phyloP scores from a whole-genome alignment of 202 grass and related monocot genomes.

The Carex arenaria region DNA sequence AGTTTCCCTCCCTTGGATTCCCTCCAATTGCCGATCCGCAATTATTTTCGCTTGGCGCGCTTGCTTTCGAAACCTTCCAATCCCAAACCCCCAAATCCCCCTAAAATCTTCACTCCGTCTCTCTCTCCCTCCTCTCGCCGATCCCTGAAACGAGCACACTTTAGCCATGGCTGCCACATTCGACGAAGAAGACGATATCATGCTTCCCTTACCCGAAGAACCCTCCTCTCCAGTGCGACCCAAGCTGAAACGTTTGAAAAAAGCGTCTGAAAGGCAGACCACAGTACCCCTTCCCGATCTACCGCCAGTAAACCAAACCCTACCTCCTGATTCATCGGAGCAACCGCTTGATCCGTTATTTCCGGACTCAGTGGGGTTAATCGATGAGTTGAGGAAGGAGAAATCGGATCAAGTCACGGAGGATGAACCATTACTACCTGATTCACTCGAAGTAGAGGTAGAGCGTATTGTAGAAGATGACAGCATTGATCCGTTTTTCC shows the following conservation, averaged over 20 bases:
- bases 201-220: constrained; percentile 20
- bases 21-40: not conserved
- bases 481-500: constrained; percentile 51
- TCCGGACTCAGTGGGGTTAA: constrained; percentile 13
- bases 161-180: constrained; percentile 44
- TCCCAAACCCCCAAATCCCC: constrained; percentile 5
- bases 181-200: constrained; percentile 51
- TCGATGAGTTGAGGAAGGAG: constrained; percentile 27
- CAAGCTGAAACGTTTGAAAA: constrained; percentile 56
- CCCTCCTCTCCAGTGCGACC: constrained; percentile 36
- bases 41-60: not conserved
- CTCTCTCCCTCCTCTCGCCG: not conserved
- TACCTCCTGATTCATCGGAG: constrained; percentile 2
- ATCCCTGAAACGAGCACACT: not conserved
- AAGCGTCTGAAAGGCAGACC: not conserved
- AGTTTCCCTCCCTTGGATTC: constrained; percentile 36
- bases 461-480: constrained; percentile 35
- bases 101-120: not conserved
- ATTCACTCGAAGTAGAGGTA: constrained; percentile 20
- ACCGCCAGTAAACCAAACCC: not conserved
- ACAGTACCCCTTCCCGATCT: not conserved
- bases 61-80: not conserved
- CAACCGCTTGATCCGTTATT: not conserved
- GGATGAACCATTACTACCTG: constrained; percentile 22
- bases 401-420: constrained; percentile 1